Evolutionary conservation across 139 green algal genomes (phyloP), one percentile per base, ranked within the genome.

Genomic region (Mesotaenium endlicherianum): DNA sequence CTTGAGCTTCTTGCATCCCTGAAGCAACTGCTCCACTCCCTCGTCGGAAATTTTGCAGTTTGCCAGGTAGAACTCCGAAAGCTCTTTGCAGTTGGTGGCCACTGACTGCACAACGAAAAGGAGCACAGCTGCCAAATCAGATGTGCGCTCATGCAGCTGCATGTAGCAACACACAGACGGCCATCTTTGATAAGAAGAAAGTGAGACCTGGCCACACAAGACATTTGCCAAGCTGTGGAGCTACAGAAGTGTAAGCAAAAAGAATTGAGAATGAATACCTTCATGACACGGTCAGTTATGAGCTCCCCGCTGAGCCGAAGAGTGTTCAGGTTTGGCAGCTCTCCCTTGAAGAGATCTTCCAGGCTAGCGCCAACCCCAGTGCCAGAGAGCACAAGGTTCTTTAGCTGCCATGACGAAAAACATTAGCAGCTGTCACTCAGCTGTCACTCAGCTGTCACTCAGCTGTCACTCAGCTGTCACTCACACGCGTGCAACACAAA

Each of bases 21-120:
- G 38, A 26, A 81, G 47, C 39, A 81, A 26, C 47, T 26, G 26
- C 47, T 81, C 20, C 26, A 81, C 30, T 20, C 75, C 75, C n/a
- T 31, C 47, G 42, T 81, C 75, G 41, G 42, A 70, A 30, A 81
- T 70, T 47, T 5, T 72, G 75, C 75, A 81, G 75, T 81, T 81
- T 47, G 39, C 49, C 16, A 81, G 75, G 26, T 81, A 50, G 16
- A 81, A 16, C 47, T 81, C 75, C 42, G 20, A 26, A 11, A 81
- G 44, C 17, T 3, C 26, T 31, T 20, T 38, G 47, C 75, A 81
- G 20, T 81, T 81, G 39, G 44, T 39, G 39, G 44, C 47, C 34
- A 81, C 39, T 40, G 40, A 67, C 17, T 81, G 75, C 47, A 58
- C 8, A 11, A 79, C 47, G 8, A 72, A 8, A 8, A 57, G 8